These are phyloP conservation scores for Calonectria pseudoreteaudii DNA, from an alignment of 2,329 filamentous ascomycete genomes.

Conservation along the genomic window DNA sequence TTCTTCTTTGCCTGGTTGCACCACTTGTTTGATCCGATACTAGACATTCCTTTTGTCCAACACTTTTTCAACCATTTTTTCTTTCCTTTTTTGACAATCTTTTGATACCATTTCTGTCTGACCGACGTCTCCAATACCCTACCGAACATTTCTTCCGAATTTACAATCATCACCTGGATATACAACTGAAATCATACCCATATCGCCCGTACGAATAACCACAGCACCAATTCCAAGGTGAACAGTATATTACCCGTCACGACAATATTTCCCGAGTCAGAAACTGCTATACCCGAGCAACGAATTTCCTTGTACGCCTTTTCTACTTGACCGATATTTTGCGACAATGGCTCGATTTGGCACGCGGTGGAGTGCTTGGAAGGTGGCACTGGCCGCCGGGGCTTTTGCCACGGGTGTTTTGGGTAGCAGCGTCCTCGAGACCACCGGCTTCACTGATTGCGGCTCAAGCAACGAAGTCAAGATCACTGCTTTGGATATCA, in stretches of 20 bases:
- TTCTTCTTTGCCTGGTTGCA: conserved; percentile 48
- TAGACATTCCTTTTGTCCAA: conserved; percentile 29
- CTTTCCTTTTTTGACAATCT: not conserved
- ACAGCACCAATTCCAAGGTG: not conserved
- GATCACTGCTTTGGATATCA: conserved; percentile 80
- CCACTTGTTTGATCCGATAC: conserved; percentile 41
- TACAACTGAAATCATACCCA: not conserved
- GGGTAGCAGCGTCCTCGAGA: conserved; percentile 80
- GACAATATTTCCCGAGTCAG: conserved; percentile 35
- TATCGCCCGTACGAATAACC: not conserved
- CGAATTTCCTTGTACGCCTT: conserved; percentile 38
- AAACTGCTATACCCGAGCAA: conserved; percentile 33
- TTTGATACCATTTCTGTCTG: conserved; percentile 38
- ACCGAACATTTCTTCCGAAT: not conserved
- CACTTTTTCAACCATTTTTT: conserved; percentile 3
- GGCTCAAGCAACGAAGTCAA: conserved; percentile 64
- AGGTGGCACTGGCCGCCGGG: conserved; percentile 49
- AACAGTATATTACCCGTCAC: conserved; percentile 23
- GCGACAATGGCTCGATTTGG: conserved; percentile 48
- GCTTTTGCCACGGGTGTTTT: conserved; percentile 61
- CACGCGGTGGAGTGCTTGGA: conserved; percentile 46
- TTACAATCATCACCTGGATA: conserved; percentile 20
- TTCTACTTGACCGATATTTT: conserved; percentile 30
- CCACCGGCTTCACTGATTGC: conserved; percentile 84
- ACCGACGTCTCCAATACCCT: conserved; percentile 6